Evolutionary conservation across 495 filamentous ascomycete genomes (phyloP).

Genomic region (Xanthoparmelia taractica): DNA sequence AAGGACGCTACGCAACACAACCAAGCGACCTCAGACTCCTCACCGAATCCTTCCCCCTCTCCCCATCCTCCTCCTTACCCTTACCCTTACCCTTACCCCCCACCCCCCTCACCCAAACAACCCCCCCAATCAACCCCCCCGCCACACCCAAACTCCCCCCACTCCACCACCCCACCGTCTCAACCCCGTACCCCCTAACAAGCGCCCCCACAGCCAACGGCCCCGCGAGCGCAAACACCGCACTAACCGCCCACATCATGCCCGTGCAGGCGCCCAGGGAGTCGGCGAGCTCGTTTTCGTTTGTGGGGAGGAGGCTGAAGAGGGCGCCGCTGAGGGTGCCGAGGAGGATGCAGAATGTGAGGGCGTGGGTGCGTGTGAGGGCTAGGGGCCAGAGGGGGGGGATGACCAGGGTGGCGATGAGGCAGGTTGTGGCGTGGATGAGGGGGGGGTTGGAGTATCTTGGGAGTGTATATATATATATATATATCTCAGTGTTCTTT

Average conservation of each 20-base stretch:
- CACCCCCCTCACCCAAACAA: too few relatives aligned
- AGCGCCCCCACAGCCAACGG: conserved; percentile 33
- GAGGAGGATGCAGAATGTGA: conserved; percentile 37
- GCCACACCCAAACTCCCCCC: too few relatives aligned
- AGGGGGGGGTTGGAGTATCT: conserved; percentile 25
- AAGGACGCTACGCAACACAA: too few relatives aligned
- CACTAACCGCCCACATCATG: conserved; percentile 37
- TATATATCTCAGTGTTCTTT: too few relatives aligned
- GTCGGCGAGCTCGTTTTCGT: conserved; percentile 34
- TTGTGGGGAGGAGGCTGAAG: too few relatives aligned
- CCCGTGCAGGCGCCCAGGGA: conserved; percentile 38
- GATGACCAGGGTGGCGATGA: conserved; percentile 30
- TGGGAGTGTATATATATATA: background rate
- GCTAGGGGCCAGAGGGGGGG: conserved; percentile 33
- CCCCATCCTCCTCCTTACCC: too few relatives aligned
- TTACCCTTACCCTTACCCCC: too few relatives aligned
- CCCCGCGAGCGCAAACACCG: conserved; percentile 33
- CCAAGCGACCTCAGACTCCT: too few relatives aligned
- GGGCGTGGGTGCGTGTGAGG: conserved; percentile 21
- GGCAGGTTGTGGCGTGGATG: conserved; percentile 32
- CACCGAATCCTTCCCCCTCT: too few relatives aligned
- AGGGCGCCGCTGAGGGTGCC: conserved; percentile 34
- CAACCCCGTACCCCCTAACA: too few relatives aligned
- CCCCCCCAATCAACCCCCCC: too few relatives aligned
- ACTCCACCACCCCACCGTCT: too few relatives aligned